phyloP scores from a whole-genome alignment of 2,329 filamentous ascomycete genomes.

The Neoarthrinium moseri region DNA sequence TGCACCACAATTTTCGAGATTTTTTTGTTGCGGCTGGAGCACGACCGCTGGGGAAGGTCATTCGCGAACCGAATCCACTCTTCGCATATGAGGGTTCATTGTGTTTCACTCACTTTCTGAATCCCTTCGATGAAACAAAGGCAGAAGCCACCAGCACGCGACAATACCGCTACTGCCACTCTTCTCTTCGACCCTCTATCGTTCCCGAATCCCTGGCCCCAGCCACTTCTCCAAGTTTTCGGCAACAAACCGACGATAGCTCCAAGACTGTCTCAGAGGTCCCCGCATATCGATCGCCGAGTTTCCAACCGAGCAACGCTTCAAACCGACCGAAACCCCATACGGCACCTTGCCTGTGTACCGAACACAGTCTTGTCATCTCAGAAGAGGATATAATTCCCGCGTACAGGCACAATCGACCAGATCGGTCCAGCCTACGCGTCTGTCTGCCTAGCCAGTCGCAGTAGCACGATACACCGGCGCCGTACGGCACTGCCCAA shows the following conservation, averaged over 20 bases:
- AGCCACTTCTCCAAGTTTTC: slow-evolving; percentile 18
- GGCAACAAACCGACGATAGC: slow-evolving; percentile 9
- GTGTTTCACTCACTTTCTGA: slow-evolving; percentile 3
- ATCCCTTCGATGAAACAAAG: slow-evolving; percentile 9
- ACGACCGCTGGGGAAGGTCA: slow-evolving; percentile 3
- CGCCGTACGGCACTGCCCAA: too few relatives aligned
- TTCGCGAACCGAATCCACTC: not conserved
- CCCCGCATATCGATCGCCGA: not conserved
- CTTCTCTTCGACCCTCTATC: not conserved
- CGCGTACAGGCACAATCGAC: too few relatives aligned
- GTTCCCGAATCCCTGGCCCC: slow-evolving; percentile 23
- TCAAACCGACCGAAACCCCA: not conserved
- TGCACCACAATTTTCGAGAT: too few relatives aligned
- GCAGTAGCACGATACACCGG: too few relatives aligned
- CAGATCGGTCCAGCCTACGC: too few relatives aligned
- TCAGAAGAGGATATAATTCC: too few relatives aligned
- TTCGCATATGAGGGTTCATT: not conserved
- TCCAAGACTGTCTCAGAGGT: not conserved
- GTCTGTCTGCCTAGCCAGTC: too few relatives aligned
- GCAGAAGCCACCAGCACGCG: slow-evolving; percentile 2
- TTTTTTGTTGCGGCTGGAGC: not conserved
- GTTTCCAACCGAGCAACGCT: too few relatives aligned
- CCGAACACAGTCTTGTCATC: too few relatives aligned
- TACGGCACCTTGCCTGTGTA: too few relatives aligned
- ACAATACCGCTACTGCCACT: not conserved